Conservation (phyloP, 495 filamentous ascomycete genomes). For the Bacidia gigantensis region DNA sequence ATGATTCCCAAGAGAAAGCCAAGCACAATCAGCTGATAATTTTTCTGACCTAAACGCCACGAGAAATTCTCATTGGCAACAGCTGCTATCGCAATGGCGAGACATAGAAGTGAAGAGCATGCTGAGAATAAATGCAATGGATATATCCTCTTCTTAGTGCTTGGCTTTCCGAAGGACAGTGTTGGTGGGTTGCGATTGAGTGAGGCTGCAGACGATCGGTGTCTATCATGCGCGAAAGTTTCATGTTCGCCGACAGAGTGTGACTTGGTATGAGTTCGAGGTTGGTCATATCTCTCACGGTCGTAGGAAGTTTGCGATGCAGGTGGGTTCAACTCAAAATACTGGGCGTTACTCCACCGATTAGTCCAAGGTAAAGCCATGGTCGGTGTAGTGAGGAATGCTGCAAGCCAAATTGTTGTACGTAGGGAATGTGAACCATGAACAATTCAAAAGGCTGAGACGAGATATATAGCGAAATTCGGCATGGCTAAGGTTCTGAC, state of each 20-base stretch:
- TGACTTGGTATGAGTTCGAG: background rate
- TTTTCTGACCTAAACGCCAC: slow-evolving; percentile 6
- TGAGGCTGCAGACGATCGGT: background rate
- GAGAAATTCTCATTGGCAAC: slow-evolving; percentile 11
- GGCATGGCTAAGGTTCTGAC: no score
- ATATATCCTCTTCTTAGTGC: background rate
- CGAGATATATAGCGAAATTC: no score
- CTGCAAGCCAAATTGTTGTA: no score
- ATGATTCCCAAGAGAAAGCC: slow-evolving; percentile 15
- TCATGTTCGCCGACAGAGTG: background rate
- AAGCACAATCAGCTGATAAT: slow-evolving; percentile 11
- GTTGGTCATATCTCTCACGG: background rate
- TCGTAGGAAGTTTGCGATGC: background rate
- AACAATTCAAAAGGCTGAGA: no score
- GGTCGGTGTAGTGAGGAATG: no score
- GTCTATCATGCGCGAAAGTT: background rate
- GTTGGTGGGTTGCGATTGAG: background rate
- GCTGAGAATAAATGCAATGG: background rate
- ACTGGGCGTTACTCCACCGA: background rate
- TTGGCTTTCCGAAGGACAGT: background rate
- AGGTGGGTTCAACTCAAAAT: background rate
- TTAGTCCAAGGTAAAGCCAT: background rate
- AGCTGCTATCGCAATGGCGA: slow-evolving; percentile 5
- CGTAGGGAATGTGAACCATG: no score
- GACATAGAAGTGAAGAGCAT: slow-evolving; percentile 4